Evolutionary conservation across 164 flowering plant genomes (phyloP), one percentile per base, ranked within the genome.

Genomic region (Saururus chinensis): DNA sequence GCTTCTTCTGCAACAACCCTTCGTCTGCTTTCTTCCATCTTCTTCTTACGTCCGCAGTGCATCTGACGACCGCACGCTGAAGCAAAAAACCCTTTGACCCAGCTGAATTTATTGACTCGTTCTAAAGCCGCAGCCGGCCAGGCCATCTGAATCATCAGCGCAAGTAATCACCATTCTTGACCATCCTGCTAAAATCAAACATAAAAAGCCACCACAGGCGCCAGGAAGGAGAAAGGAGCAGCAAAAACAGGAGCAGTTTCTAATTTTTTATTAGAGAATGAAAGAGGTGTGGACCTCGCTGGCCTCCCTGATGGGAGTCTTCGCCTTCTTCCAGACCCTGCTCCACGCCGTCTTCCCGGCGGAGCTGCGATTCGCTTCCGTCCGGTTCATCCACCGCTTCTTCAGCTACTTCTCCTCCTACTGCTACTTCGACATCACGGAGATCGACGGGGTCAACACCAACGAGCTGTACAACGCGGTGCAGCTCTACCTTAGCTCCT

Each of bases 401-500:
- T 79, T 77, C 75, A 56, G 68, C 73, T 73, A 74, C 54, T 79
- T 77, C 82, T 88, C 93, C 40, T 61, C 84, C 65, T 82, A 91
- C 74, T 80, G 81, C 77, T 86, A 86, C 83, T 87, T 80, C 71
- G 98, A 91, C 78, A 85, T 91, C 69, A 85, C 92, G 0, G 96
- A 92, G 63, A 82, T 87, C 64, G 96, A 92, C 67, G 96, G 98
- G 51, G 95, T 87, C 60, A 86, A 85, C 86, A 86, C 92, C 63
- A 90, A 90, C 75, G 97, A 86, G 64, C 89, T 90, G 67, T 88
- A 88, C 88, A 82, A 79, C 76, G 85, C 95, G 25, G 92, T 80
- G 66, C 89, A 82, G 64, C 85, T 86, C 70, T 88, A 88, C 68
- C 83, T 88, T 10, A 76, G 79, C 80, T 64, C 68, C 74, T 74